Evolutionary conservation across 176 grass and related monocot genomes (phyloP).

Genomic region (Panicum miliaceum): DNA sequence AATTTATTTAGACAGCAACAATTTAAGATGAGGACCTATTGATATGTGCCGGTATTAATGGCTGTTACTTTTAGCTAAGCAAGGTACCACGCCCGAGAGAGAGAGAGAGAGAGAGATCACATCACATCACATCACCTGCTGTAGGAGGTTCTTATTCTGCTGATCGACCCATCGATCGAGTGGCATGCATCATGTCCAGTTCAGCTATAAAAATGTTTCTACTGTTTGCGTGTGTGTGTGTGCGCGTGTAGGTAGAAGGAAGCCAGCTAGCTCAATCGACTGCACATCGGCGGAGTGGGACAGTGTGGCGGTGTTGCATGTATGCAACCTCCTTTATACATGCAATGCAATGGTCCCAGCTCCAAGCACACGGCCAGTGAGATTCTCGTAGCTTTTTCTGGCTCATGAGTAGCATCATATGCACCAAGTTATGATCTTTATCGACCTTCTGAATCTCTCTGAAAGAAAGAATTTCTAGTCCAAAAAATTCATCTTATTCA

Average conservation of each 20-base stretch:
- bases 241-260: too few species aligned
- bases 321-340: not conserved
- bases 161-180: too few species aligned
- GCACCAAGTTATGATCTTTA: not conserved
- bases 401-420: not conserved
- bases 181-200: not conserved
- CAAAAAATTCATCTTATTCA: not conserved
- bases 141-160: not conserved
- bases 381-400: not conserved
- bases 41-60: constrained; percentile 40
- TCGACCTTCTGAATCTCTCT: not conserved
- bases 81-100: not conserved
- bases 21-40: constrained; percentile 39
- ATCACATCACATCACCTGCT: not conserved
- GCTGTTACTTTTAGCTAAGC: constrained; percentile 51
- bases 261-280: constrained; percentile 30
- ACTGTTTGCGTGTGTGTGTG: constrained; percentile 3
- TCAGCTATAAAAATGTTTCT: constrained; percentile 21
- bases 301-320: constrained; percentile 12
- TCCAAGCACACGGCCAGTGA: not conserved
- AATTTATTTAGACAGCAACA: constrained; percentile 46
- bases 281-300: constrained; percentile 31
- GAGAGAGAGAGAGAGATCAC: not conserved
- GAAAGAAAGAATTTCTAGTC: not conserved
- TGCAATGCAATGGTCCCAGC: not conserved